These are phyloP conservation scores for Alternaria sp. DNA, from an alignment of 2,329 filamentous ascomycete species.

Conservation along the genomic window DNA sequence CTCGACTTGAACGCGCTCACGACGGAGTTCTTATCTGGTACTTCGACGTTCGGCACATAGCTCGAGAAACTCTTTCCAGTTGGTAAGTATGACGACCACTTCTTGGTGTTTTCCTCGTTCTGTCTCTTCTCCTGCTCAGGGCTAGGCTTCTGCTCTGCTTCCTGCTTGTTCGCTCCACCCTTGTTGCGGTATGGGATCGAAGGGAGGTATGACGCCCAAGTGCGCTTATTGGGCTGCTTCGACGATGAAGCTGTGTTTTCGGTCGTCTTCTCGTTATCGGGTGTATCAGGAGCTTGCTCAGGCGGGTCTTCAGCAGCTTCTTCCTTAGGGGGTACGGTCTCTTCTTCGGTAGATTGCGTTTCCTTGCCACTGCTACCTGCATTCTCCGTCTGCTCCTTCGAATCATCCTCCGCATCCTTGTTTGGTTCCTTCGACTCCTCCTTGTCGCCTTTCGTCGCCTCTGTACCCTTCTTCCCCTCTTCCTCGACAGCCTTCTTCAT, in stretches of 20 bases:
- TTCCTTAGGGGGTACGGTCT: slow-evolving; percentile 23
- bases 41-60: slow-evolving; percentile 55
- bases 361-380: slow-evolving; percentile 14
- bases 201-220: slow-evolving; percentile 53
- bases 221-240: slow-evolving; percentile 40
- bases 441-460: slow-evolving; percentile 17
- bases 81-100: slow-evolving; percentile 59
- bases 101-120: slow-evolving; percentile 50
- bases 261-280: slow-evolving; percentile 23
- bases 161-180: slow-evolving; percentile 27
- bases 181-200: slow-evolving; percentile 51
- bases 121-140: slow-evolving; percentile 43
- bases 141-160: slow-evolving; percentile 33
- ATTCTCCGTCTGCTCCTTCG: slow-evolving; percentile 11
- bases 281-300: slow-evolving; percentile 43
- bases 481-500: slow-evolving; percentile 33
- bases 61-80: slow-evolving; percentile 59
- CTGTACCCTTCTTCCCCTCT: slow-evolving; percentile 16
- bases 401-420: slow-evolving; percentile 14
- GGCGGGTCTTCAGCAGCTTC: slow-evolving; percentile 37
- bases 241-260: slow-evolving; percentile 21
- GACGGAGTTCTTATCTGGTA: slow-evolving; percentile 51
- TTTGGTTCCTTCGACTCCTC: slow-evolving; percentile 3
- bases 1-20: slow-evolving; percentile 57
- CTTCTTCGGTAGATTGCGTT: slow-evolving; percentile 11